Percentiles rank a stretch among this genome's conserved stretches.
Evolutionary conservation across 257 asterid genomes (phyloP).

Genomic region (Haberlea rhodopensis): DNA sequence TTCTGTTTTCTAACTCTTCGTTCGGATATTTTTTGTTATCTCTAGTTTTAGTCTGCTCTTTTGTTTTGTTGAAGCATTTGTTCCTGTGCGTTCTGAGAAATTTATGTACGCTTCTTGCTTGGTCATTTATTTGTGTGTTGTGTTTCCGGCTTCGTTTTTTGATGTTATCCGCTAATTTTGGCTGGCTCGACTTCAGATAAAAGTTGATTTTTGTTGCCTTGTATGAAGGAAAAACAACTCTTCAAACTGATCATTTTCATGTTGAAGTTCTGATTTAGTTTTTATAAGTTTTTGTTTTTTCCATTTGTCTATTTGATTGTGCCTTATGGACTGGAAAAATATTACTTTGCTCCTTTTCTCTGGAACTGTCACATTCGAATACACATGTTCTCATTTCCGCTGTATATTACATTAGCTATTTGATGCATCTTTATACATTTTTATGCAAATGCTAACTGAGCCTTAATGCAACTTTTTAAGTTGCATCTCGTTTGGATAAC

Average conservation of each 20-base stretch:
- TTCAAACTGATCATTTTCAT: background rate
- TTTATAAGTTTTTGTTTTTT: too few relatives aligned
- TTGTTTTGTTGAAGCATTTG: too few relatives aligned
- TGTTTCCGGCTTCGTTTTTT: background rate
- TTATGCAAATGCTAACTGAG: background rate
- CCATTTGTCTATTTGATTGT: background rate
- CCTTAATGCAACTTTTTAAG: background rate
- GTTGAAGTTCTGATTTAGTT: background rate
- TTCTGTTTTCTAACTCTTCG: background rate
- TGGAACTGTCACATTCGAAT: background rate
- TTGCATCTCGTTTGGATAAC: background rate
- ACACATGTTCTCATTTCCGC: background rate
- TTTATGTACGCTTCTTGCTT: background rate
- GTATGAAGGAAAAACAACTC: background rate
- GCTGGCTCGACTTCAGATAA: background rate
- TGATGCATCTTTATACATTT: background rate
- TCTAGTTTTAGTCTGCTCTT: too few relatives aligned
- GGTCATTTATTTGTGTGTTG: background rate
- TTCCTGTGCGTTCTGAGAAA: background rate
- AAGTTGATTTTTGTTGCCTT: background rate
- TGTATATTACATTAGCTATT: background rate
- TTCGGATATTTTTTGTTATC: too few relatives aligned
- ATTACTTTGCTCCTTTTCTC: background rate
- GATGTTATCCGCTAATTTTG: background rate
- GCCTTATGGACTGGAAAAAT: too few relatives aligned